Conservation (phyloP, 2,329 filamentous ascomycete species). For the Neonectria coccinea region DNA sequence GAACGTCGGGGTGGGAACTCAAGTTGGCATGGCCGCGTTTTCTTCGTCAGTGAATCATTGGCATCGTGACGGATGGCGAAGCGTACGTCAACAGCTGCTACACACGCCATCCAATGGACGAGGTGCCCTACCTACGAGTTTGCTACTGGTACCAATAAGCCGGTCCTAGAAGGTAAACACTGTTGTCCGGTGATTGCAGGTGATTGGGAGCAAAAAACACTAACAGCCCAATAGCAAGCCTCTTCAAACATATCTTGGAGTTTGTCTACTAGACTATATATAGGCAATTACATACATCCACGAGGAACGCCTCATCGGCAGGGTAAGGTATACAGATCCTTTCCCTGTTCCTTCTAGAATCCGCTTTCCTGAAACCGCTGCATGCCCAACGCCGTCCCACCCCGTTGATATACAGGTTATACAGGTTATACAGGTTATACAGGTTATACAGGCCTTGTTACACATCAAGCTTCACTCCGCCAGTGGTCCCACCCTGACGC, state of each 20-base stretch:
- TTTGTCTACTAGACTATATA: neutral
- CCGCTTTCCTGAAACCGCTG: neutral
- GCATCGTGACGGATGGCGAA: neutral
- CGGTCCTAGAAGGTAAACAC: neutral
- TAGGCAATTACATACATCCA: neutral
- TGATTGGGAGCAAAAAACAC: neutral
- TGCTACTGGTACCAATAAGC: neutral
- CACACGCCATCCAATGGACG: conserved; percentile 3
- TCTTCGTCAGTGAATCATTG: conserved; percentile 19
- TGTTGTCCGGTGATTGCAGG: neutral
- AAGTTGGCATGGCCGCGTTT: neutral
- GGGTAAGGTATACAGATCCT: conserved; percentile 5
- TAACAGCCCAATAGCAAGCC: neutral
- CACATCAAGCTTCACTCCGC: conserved; percentile 23
- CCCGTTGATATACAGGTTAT: conserved; percentile 27
- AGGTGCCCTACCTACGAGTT: neutral
- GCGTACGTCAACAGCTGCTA: conserved; percentile 19
- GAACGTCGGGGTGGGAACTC: neutral
- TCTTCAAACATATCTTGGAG: neutral
- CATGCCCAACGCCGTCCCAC: conserved; percentile 25
- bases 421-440: conserved; percentile 35
- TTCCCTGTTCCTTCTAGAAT: conserved; percentile 11
- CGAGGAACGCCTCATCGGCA: neutral
- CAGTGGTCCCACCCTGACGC: conserved; percentile 67
- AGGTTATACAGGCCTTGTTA: conserved; percentile 23